Percentiles rank a stretch among this genome's conserved stretches.
Conservation (phyloP, 495 filamentous ascomycete genomes). For the Halenospora varia region DNA sequence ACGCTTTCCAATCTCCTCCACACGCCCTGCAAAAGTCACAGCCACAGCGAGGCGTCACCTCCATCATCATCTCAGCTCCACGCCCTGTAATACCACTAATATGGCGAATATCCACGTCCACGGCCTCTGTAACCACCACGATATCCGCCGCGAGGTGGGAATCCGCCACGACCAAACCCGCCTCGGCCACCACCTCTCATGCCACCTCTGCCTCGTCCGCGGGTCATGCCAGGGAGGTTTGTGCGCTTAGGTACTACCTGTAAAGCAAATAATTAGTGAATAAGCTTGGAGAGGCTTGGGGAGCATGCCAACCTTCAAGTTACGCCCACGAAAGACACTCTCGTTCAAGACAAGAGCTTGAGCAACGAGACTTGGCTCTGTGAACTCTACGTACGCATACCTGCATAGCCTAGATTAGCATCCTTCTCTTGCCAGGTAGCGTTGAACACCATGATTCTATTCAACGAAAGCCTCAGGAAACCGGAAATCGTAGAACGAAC, state of each 20-base stretch:
- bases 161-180: conserved; percentile 48
- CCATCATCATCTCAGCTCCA: too few relatives aligned
- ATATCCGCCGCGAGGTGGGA: conserved; percentile 65
- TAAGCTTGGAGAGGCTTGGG: conserved; percentile 2
- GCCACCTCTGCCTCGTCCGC: conserved; percentile 66
- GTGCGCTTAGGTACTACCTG: conserved; percentile 96
- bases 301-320: conserved; percentile 77
- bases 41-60: neutral
- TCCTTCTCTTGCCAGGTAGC: conserved; percentile 52
- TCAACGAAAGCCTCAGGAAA: conserved; percentile 11
- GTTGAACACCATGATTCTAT: conserved; percentile 29
- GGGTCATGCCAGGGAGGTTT: conserved; percentile 89
- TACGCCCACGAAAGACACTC: conserved; percentile 90
- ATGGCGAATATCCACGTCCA: conserved; percentile 76
- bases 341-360: conserved; percentile 95
- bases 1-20: conserved; percentile 12
- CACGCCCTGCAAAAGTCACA: neutral
- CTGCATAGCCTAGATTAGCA: conserved; percentile 54
- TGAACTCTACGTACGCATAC: conserved; percentile 99
- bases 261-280: conserved; percentile 15
- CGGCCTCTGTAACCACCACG: conserved; percentile 77
- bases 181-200: conserved; percentile 37
- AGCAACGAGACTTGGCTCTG: conserved; percentile 88
- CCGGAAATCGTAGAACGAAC: conserved; percentile 48
- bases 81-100: too few relatives aligned